Evolutionary conservation across 2,329 filamentous ascomycete genomes (phyloP), one percentile per base, ranked within the genome.

Genomic region (Penicillium thymicola): DNA sequence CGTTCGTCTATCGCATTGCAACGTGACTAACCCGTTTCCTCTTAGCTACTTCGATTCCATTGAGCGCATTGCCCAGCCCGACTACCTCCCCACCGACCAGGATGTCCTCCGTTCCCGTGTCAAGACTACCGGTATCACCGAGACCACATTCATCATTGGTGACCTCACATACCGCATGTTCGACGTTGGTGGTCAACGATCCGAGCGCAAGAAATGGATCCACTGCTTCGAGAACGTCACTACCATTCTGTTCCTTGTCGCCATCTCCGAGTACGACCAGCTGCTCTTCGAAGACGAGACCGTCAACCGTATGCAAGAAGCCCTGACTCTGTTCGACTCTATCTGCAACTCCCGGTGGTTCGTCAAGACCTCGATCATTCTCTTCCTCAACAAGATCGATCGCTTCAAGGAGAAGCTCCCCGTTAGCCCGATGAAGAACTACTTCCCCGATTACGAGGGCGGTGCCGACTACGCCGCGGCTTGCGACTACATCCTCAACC

Each of bases 161-260:
- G 90, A 96, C 70, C 81, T 97, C 63, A 96, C 92, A 56, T 97
- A 96, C 81, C 87, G 92, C 65, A 96, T 97, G 92, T 96, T 96
- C 78, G 92, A 97, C 70, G 92, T 97, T 44, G 92, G 92, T 83
- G 93, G 92, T 64, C 92, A 96, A 78, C 86, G 92, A 74, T 96
- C 91, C 7, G 92, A 97, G 79, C 88, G 92, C 74, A 97, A 97
- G 89, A 97, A 97, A 85, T 97, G 92, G 92, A 97, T 97, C 68
- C 92, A 97, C 81, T 96, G 92, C 80, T 97, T 97, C 77, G 92
- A 97, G 81, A 96, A 97, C 69, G 92, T 97, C 70, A 96, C 92
- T 9, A 96, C 92, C 10, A 96, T 97, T 67, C 88, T 97, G 38
- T 97, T 97, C 86, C 80, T 96, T 54, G 93, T 97, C 65, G 93